A percentile compares a stretch with the other conserved stretches of the same genome.
Evolutionary conservation across 2,329 filamentous ascomycete species (phyloP).

Genomic region (Arachnomyces sp.): DNA sequence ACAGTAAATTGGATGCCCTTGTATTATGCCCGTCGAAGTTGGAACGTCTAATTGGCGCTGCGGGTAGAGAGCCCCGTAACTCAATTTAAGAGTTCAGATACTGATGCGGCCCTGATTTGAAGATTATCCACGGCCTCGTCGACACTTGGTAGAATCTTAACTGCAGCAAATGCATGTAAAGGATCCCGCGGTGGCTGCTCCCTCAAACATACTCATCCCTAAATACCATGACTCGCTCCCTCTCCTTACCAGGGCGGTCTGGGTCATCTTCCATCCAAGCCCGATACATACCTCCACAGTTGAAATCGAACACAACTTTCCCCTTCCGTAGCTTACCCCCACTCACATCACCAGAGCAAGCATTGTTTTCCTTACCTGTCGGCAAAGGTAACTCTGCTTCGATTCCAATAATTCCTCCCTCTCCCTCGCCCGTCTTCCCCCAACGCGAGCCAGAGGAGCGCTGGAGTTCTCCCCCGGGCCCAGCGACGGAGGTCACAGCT

Average conservation of each 20-base stretch:
- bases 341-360: slow-evolving; percentile 32
- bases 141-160: too few species aligned
- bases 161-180: too few species aligned
- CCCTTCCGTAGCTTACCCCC: slow-evolving; percentile 20
- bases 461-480: slow-evolving; percentile 64
- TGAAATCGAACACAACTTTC: slow-evolving; percentile 65
- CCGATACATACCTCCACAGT: slow-evolving; percentile 81
- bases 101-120: too few species aligned
- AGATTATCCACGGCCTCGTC: too few species aligned
- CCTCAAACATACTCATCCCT: slow-evolving; percentile 28
- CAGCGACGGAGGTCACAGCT: slow-evolving; percentile 59
- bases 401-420: slow-evolving; percentile 76
- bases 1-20: too few species aligned
- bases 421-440: slow-evolving; percentile 65
- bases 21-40: too few species aligned
- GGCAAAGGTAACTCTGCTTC: slow-evolving; percentile 47
- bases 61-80: too few species aligned
- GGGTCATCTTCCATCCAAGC: slow-evolving; percentile 52
- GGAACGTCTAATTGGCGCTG: too few species aligned
- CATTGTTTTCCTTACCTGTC: slow-evolving; percentile 34
- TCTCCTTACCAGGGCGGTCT: slow-evolving; percentile 18
- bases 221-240: slow-evolving; percentile 38
- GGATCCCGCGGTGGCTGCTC: too few species aligned
- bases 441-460: slow-evolving; percentile 65
- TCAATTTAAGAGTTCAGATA: too few species aligned